A percentile compares a stretch with the other conserved stretches of the same genome.
Evolutionary conservation across 345 rosid species (phyloP).

Genomic region (Garcia nutans): DNA sequence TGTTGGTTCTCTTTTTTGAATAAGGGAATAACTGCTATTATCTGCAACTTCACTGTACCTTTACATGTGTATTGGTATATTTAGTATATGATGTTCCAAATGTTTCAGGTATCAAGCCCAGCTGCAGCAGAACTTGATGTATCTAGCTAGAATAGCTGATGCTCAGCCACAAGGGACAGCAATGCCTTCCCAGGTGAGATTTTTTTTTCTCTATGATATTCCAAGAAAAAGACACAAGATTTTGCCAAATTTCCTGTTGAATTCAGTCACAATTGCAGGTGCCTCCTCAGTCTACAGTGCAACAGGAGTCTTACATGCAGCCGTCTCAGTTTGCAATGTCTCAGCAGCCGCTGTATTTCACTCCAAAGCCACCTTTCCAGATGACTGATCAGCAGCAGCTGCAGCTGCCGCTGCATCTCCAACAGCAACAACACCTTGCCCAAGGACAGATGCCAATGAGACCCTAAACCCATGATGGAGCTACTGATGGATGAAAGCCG

Average conservation of each 20-base stretch:
- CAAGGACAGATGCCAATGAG: conserved; percentile 25
- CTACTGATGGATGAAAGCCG: conserved; percentile 6
- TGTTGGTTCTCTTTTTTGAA: too few relatives aligned
- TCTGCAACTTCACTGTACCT: background rate
- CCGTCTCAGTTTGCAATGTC: conserved; percentile 30
- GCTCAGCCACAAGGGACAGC: conserved; percentile 32
- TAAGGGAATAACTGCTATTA: background rate
- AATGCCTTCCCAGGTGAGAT: conserved; percentile 24
- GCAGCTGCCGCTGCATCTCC: conserved; percentile 9
- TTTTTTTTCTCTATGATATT: too few relatives aligned
- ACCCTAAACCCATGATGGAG: conserved; percentile 3
- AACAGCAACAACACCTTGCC: conserved; percentile 30
- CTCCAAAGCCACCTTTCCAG: conserved; percentile 20
- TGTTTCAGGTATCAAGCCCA: conserved; percentile 37
- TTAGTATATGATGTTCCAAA: background rate
- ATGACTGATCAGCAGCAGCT: conserved; percentile 26
- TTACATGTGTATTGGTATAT: background rate
- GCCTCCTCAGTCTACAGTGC: conserved; percentile 15
- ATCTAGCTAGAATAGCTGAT: conserved; percentile 42
- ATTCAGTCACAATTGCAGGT: conserved; percentile 11
- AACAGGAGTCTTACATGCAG: conserved; percentile 30
- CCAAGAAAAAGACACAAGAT: too few relatives aligned
- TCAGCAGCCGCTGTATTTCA: conserved; percentile 22
- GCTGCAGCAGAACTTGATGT: conserved; percentile 42
- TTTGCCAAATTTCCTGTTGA: too few relatives aligned